Conservation (phyloP, 352 stramenopile species). For the Pythium pyrilobum region DNA sequence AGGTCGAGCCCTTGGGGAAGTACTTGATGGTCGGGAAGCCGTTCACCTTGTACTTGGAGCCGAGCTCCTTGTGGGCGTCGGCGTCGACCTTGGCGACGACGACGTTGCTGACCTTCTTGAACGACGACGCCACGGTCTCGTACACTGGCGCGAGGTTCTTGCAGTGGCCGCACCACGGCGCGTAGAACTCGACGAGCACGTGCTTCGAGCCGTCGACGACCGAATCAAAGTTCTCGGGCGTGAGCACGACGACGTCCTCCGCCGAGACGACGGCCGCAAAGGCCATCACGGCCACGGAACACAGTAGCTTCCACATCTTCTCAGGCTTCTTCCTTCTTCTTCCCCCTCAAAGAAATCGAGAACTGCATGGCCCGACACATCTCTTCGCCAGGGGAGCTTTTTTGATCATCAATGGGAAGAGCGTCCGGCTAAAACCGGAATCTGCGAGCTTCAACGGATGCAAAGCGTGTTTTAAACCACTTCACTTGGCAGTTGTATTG, state of each 20-base stretch:
- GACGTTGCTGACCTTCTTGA: constrained; percentile 83
- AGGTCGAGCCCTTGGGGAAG: constrained; percentile 73
- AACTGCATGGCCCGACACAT: no score
- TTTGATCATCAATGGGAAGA: no score
- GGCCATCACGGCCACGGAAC: constrained; percentile 32
- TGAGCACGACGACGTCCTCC: constrained; percentile 75
- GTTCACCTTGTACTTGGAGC: constrained; percentile 75
- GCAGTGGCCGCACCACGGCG: constrained; percentile 47
- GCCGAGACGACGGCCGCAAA: constrained; percentile 48
- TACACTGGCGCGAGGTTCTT: constrained; percentile 72
- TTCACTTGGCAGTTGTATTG: constrained; percentile 34
- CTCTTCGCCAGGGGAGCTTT: no score
- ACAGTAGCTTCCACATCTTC: constrained; percentile 56
- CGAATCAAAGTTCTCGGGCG: constrained; percentile 75
- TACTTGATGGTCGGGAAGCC: constrained; percentile 95
- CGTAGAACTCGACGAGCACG: constrained; percentile 66
- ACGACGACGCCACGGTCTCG: constrained; percentile 83
- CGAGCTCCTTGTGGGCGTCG: constrained; percentile 79
- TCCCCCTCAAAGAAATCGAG: constrained; percentile 14
- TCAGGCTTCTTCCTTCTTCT: constrained; percentile 4
- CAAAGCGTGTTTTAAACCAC: constrained; percentile 27
- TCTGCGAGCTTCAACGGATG: neutral
- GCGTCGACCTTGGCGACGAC: constrained; percentile 90
- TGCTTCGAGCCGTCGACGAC: constrained; percentile 82
- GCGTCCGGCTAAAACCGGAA: constrained; percentile 13